These are phyloP conservation scores for Eutrema yunnanense DNA, from an alignment of 345 rosid genomes.

Conservation along the genomic window DNA sequence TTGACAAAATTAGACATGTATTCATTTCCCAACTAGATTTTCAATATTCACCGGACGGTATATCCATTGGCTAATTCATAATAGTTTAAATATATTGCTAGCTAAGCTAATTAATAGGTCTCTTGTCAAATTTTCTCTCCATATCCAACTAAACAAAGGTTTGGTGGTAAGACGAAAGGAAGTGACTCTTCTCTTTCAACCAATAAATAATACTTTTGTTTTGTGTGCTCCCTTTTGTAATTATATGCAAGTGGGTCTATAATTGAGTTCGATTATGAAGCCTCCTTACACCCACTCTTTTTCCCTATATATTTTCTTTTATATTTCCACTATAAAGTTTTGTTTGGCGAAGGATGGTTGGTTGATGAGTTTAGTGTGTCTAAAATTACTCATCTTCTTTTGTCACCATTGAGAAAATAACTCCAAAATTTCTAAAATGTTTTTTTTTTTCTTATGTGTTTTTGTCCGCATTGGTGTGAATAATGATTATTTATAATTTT, in stretches of 20 bases:
- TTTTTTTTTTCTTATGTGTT: background rate
- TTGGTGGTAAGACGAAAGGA: conserved; percentile 13
- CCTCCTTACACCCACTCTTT: background rate
- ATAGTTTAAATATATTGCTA: background rate
- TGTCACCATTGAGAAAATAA: background rate
- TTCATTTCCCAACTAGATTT: background rate
- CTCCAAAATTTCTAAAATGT: background rate
- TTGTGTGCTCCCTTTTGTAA: conserved; percentile 18
- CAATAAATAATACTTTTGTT: conserved; percentile 19
- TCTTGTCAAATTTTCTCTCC: background rate
- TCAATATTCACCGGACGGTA: background rate
- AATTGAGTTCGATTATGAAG: conserved; percentile 21
- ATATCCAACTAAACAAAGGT: background rate
- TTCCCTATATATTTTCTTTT: background rate
- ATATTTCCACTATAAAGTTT: background rate
- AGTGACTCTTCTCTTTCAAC: conserved; percentile 20
- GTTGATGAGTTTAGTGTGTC: background rate
- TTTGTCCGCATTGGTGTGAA: background rate
- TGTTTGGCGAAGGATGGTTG: background rate
- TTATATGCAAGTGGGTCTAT: conserved; percentile 31
- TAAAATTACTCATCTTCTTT: background rate
- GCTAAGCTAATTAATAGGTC: background rate
- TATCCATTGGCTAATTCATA: background rate
- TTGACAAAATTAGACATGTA: conserved; percentile 1
- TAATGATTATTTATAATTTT: background rate